Base-by-base conservation (phyloP, 1,284 basidiomycete species). In the Cryptococcus jaspeensis region DNA sequence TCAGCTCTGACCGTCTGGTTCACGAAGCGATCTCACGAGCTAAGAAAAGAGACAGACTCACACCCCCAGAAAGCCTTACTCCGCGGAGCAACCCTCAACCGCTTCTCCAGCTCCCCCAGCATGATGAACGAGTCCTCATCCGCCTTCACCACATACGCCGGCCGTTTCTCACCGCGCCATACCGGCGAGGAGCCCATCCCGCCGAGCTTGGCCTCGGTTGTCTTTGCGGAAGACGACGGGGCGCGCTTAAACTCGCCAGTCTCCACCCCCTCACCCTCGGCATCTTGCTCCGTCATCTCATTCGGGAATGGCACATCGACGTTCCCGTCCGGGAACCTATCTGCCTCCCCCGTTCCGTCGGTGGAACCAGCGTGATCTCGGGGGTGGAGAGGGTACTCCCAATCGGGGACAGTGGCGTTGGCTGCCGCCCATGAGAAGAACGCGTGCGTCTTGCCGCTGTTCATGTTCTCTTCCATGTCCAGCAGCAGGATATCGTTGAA, bases 121-220 rank as follows among this genome's bases (percentile, higher is more conserved):
- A 95, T 93, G 55, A 96, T 84, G 70, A 97, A 95, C 12, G 90
- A 85, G 74, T 97, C 93, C 69, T 97, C 93, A 74, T 97, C 93
- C 1, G 88, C 89, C 78, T 97, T 97, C 65, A 89, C 84, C 39
- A 97, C 85, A 68, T 86, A 96, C 71, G 95, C 90, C 9, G 92
- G 91, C 40, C 85, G 81, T 43, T 61, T 64, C 50, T 75, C 74
- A 3, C 75, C 71, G n/a, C 50, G 55, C 58, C 65, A 71, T 2
- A 72, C 52, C 1, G 70, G 64, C 28, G 58, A 20, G 20, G 52
- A 18, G 15, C 28, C 28, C 3, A 5, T n/a, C 18, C 35, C 46
- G 9, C 35, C 46, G 9, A n/a, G 48, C 20, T n/a, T 25, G 9
- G 16, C 35, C 32, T 50, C 48, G 16, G 44, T 18, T 13, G 16